Conservation (phyloP, 306 rosid species). For the Betula pendula region DNA sequence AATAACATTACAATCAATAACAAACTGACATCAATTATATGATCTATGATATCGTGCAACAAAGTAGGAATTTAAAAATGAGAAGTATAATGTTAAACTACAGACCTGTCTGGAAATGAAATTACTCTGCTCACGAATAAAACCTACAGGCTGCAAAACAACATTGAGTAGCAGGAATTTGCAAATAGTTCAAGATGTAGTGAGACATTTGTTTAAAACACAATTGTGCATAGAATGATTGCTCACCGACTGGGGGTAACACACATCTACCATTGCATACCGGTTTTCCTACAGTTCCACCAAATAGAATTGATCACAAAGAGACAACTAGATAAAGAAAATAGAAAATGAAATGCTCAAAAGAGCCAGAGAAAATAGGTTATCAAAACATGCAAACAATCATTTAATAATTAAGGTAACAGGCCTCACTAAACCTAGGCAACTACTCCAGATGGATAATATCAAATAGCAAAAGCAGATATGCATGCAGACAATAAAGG, state of each 20-base stretch:
- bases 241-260: constrained; percentile 91
- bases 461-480: not conserved
- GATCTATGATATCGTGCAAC: constrained; percentile 1
- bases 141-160: constrained; percentile 77
- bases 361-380: constrained; percentile 12
- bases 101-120: constrained; percentile 81
- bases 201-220: constrained; percentile 11
- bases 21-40: constrained; percentile 10
- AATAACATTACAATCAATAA: not conserved
- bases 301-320: constrained; percentile 35
- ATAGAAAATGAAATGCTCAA: constrained; percentile 4
- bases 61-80: not conserved
- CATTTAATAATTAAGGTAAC: constrained; percentile 2
- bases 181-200: constrained; percentile 12
- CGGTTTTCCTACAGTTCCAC: constrained; percentile 80
- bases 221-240: constrained; percentile 22
- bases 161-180: constrained; percentile 25
- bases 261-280: constrained; percentile 86
- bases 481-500: not conserved
- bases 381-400: constrained; percentile 10
- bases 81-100: constrained; percentile 14
- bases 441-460: not conserved
- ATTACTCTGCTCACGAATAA: constrained; percentile 82
- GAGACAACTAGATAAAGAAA: constrained; percentile 24
- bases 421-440: not conserved